Percentiles rank a stretch among this genome's conserved stretches.
phyloP scores from a whole-genome alignment of 805 yeast species.

The Myxozyma mucilagina region DNA sequence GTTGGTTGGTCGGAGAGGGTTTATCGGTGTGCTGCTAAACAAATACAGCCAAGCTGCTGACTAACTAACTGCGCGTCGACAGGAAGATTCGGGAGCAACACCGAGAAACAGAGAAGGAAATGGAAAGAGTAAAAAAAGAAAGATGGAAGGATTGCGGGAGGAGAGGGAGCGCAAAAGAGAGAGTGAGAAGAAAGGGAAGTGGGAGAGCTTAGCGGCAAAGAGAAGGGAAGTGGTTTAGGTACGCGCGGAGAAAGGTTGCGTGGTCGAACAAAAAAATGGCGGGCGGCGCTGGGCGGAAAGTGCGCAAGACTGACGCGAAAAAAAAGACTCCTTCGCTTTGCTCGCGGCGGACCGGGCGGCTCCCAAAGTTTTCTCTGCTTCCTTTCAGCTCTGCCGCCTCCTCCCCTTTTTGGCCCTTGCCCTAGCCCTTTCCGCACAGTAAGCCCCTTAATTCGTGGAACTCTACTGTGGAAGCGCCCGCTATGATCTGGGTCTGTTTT shows the following conservation, averaged over 20 bases:
- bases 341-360: conserved; percentile 11
- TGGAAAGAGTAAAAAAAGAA: background rate
- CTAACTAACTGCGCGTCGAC: no score
- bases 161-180: background rate
- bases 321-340: background rate
- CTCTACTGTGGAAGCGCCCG: no score
- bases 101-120: background rate
- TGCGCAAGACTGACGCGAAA: no score
- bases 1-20: no score
- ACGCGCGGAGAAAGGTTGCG: background rate
- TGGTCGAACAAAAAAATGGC: background rate
- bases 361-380: background rate
- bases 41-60: no score
- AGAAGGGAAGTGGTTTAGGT: background rate
- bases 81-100: no score
- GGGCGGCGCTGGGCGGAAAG: background rate
- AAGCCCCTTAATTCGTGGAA: no score
- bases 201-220: background rate
- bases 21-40: no score
- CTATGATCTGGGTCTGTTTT: no score
- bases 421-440: background rate
- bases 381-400: background rate
- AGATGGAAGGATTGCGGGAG: background rate
- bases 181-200: background rate
- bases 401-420: background rate